Conservation (phyloP, 148 eudicot genomes). For the Amaranthus palmeri region DNA sequence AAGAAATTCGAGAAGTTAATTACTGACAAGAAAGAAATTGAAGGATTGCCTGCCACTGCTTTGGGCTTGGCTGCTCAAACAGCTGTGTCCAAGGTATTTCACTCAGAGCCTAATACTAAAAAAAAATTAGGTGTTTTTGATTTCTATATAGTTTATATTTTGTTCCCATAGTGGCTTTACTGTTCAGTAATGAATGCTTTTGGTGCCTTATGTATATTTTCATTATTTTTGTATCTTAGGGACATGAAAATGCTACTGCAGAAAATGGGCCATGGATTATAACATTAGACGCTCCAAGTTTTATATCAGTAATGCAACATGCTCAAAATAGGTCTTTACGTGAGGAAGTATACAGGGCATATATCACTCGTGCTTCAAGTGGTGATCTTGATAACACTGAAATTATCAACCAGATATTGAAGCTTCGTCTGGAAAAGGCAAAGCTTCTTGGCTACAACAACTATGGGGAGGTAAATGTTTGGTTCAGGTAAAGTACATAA, state of each 20-base stretch:
- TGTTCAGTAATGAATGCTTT: not conserved
- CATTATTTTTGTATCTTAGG: constrained; percentile 40
- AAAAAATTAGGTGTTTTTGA: constrained; percentile 7
- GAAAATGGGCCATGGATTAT: constrained; percentile 96
- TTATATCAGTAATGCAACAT: constrained; percentile 91
- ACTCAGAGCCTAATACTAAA: not conserved
- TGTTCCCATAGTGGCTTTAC: not conserved
- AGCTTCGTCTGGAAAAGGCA: constrained; percentile 86
- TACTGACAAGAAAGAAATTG: constrained; percentile 80
- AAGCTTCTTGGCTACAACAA: constrained; percentile 88
- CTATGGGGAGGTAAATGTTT: constrained; percentile 76
- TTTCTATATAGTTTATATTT: not conserved
- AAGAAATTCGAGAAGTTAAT: constrained; percentile 89
- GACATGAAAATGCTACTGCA: constrained; percentile 91
- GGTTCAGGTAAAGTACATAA: not conserved
- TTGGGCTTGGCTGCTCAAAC: constrained; percentile 95
- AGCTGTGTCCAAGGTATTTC: constrained; percentile 76
- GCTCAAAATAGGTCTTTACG: constrained; percentile 74
- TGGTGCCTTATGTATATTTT: not conserved
- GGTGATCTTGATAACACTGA: constrained; percentile 87
- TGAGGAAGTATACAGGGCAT: constrained; percentile 91
- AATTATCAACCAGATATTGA: constrained; percentile 78
- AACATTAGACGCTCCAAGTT: constrained; percentile 93
- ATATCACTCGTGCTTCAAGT: constrained; percentile 87
- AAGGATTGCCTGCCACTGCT: constrained; percentile 89